Percentiles rank a stretch among this genome's conserved stretches.
Conservation (phyloP, 768 basidiomycete genomes). For the Lactifluus subvellereus region DNA sequence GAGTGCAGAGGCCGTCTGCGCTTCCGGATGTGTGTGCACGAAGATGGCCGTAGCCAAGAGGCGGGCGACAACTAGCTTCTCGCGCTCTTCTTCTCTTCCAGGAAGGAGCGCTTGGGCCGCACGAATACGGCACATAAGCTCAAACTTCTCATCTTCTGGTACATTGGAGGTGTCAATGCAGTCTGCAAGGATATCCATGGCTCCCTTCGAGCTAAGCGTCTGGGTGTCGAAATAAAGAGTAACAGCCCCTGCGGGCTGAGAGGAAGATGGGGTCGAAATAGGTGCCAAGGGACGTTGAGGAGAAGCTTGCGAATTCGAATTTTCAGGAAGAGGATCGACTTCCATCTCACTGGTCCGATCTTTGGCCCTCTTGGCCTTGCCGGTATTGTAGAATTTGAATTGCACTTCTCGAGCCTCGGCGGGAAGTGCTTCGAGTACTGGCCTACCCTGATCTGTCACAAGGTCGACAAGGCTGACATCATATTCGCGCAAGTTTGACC, state of each 20-base stretch:
- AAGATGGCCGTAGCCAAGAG: constrained; percentile 88
- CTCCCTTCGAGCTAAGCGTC: constrained; percentile 51
- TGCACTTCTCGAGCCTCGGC: constrained; percentile 71
- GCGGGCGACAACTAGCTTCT: constrained; percentile 75
- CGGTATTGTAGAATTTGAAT: constrained; percentile 75
- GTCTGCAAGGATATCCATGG: constrained; percentile 77
- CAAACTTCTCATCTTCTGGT: constrained; percentile 80
- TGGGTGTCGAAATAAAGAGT: constrained; percentile 58
- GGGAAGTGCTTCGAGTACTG: constrained; percentile 58
- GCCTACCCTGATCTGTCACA: constrained; percentile 46
- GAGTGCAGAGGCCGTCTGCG: constrained; percentile 68
- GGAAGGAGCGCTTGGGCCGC: constrained; percentile 62
- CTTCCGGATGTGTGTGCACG: constrained; percentile 79
- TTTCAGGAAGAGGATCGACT: constrained; percentile 43
- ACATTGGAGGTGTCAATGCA: constrained; percentile 59
- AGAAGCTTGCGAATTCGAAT: constrained; percentile 31
- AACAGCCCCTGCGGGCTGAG: constrained; percentile 42
- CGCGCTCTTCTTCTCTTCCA: constrained; percentile 55
- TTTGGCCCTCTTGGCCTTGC: constrained; percentile 29
- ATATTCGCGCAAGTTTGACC: constrained; percentile 77
- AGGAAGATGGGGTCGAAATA: constrained; percentile 32
- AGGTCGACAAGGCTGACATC: constrained; percentile 73
- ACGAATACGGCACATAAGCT: constrained; percentile 81
- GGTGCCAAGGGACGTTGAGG: constrained; percentile 38
- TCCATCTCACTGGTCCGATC: constrained; percentile 40